Evolutionary conservation across 345 rosid genomes (phyloP).

Genomic region (Acer yangbiense): DNA sequence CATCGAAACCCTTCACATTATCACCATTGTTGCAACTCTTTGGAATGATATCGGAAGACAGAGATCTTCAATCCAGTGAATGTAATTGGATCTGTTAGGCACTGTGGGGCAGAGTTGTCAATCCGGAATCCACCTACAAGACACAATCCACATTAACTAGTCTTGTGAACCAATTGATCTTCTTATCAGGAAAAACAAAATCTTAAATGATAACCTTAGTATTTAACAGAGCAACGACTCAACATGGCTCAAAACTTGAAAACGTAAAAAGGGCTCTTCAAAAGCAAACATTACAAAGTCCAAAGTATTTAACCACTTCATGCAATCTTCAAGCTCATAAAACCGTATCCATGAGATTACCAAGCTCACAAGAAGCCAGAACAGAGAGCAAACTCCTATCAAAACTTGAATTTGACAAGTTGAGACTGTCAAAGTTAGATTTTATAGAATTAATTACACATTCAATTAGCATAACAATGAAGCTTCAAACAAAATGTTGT

Average conservation of each 20-base stretch:
- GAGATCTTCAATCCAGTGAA: slow-evolving; percentile 88
- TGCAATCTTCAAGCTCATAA: not conserved
- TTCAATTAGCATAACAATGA: not conserved
- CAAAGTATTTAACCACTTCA: not conserved
- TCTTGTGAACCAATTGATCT: not conserved
- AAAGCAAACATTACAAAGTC: not conserved
- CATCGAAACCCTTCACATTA: slow-evolving; percentile 79
- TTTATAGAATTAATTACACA: not conserved
- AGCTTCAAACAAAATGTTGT: not conserved
- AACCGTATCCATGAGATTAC: not conserved
- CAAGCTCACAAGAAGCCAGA: not conserved
- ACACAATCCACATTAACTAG: slow-evolving; percentile 6
- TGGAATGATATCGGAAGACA: slow-evolving; percentile 61
- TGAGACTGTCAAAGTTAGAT: not conserved
- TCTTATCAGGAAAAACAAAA: not conserved
- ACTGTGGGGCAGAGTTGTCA: slow-evolving; percentile 96
- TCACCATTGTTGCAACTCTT: slow-evolving; percentile 24
- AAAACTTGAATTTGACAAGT: not conserved
- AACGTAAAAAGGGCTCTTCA: not conserved
- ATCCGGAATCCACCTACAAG: slow-evolving; percentile 90
- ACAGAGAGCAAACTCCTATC: not conserved
- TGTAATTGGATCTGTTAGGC: slow-evolving; percentile 85
- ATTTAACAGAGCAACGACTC: not conserved
- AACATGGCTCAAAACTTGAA: not conserved
- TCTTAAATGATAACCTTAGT: not conserved